Evolutionary conservation across 2,329 filamentous ascomycete genomes (phyloP).

Genomic region (Hortaea sp.): DNA sequence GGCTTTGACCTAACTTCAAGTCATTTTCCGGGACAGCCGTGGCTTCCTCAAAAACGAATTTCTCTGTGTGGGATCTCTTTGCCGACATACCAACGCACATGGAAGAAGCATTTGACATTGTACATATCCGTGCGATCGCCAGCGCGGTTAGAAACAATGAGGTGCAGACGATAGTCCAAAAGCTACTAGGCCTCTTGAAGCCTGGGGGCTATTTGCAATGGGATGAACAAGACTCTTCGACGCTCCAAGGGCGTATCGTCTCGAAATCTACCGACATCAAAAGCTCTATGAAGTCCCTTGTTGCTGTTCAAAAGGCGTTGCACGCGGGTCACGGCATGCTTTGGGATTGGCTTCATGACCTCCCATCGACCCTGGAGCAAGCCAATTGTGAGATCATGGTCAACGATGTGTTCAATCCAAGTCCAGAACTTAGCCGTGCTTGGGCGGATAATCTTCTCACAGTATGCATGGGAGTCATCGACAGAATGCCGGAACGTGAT

Average conservation of each 20-base stretch:
- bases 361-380: background rate
- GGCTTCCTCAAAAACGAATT: constrained; percentile 4
- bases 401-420: background rate
- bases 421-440: constrained; percentile 1
- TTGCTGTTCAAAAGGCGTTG: constrained; percentile 1
- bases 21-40: constrained; percentile 3
- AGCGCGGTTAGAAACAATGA: constrained; percentile 8
- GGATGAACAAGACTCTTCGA: constrained; percentile 7
- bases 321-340: background rate
- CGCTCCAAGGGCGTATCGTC: background rate
- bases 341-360: constrained; percentile 1
- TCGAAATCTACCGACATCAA: background rate
- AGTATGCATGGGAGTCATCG: constrained; percentile 1
- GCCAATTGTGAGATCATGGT: constrained; percentile 1
- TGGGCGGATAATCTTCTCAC: constrained; percentile 4
- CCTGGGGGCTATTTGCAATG: constrained; percentile 11
- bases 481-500: constrained; percentile 1
- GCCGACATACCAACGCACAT: constrained; percentile 3
- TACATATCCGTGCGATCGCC: constrained; percentile 6
- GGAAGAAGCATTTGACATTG: constrained; percentile 6
- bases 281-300: background rate
- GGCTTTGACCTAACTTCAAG: constrained; percentile 9
- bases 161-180: constrained; percentile 7
- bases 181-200: constrained; percentile 7
- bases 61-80: constrained; percentile 8